Evolutionary conservation across 1,284 basidiomycete genomes (phyloP), one percentile per base, ranked within the genome.

Genomic region (Fomes fomentarius): DNA sequence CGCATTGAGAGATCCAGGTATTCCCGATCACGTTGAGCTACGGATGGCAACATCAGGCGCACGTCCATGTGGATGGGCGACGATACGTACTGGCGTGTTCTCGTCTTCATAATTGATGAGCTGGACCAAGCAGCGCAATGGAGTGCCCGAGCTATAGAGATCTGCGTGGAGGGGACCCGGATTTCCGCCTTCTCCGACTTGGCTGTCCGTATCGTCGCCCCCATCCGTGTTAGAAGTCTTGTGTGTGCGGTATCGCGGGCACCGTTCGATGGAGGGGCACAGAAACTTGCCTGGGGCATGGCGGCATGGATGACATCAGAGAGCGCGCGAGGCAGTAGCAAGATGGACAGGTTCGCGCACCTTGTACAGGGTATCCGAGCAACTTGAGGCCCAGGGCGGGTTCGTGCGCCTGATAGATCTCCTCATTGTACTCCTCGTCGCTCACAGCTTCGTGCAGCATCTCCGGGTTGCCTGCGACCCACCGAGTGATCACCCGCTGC

Each of bases 121-220:
- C 48, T 59, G 54, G 12, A 59, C n/a, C 39, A 59, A 38, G 33
- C 47, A 53, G 10, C 51, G 45, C 48, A 45, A 59, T 3, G 47
- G 25, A 24, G 12, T 15, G 31, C 48, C 30, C 19, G 47, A 21
- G 6, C 26, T 5, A 19, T 4, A 15, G 11, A 2, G 11, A 15
- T 33, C 6, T 38, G 10, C 35, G 4, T 38, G 15, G 21, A 38
- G n/a, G 21, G 5, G 15, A 6, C 17, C 35, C 6, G n/a, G 17
- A 38, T 6, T 21, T 45, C 25, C 43, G 14, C 9, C 43, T 21
- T 22, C 43, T 15, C 28, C 43, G 10, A 22, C 41, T 2, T 24
- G 5, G 39, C n/a, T 22, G 11, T 40, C 25, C 43, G n/a, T n/a
- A n/a, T n/a, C n/a, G n/a, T n/a, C n/a, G n/a, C n/a, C n/a, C n/a